Conservation (phyloP, 1,284 basidiomycete genomes). For the Ceratobasidium sp. region DNA sequence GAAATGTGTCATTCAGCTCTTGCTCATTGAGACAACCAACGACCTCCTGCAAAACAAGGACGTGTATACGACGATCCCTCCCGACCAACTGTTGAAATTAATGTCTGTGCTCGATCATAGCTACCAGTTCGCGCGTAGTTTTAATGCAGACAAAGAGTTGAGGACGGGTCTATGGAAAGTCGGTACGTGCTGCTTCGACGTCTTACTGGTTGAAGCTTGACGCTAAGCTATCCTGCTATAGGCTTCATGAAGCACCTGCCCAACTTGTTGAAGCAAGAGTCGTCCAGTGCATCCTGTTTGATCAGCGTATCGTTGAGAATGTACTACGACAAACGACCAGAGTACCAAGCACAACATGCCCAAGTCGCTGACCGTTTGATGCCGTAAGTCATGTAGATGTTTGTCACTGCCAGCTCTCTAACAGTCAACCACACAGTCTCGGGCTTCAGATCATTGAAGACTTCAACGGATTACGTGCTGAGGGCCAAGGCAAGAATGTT, state of each 20-base stretch:
- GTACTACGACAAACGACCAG: constrained; percentile 91
- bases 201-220: no score
- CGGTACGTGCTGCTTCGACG: constrained; percentile 67
- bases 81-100: constrained; percentile 89
- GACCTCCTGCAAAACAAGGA: constrained; percentile 92
- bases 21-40: constrained; percentile 97
- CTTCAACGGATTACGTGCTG: constrained; percentile 89
- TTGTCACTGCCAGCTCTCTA: constrained; percentile 33
- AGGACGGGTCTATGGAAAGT: constrained; percentile 99
- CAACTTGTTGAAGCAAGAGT: constrained; percentile 98
- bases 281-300: constrained; percentile 93
- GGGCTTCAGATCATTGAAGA: constrained; percentile 91
- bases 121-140: constrained; percentile 96
- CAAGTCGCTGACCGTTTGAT: constrained; percentile 90
- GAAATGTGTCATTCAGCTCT: constrained; percentile 97
- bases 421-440: constrained; percentile 63
- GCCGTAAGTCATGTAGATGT: constrained; percentile 70
- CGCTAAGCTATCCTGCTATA: no score
- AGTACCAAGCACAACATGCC: constrained; percentile 81
- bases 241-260: constrained; percentile 99
- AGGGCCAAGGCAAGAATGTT: constrained; percentile 96
- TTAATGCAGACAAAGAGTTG: constrained; percentile 98
- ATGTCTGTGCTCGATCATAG: constrained; percentile 96
- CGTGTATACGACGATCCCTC: constrained; percentile 94
- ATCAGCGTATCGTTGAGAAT: constrained; percentile 92